Percentiles rank a stretch among this genome's conserved stretches.
Evolutionary conservation across 2,329 filamentous ascomycete genomes (phyloP).

Genomic region (Fusarium sp.): DNA sequence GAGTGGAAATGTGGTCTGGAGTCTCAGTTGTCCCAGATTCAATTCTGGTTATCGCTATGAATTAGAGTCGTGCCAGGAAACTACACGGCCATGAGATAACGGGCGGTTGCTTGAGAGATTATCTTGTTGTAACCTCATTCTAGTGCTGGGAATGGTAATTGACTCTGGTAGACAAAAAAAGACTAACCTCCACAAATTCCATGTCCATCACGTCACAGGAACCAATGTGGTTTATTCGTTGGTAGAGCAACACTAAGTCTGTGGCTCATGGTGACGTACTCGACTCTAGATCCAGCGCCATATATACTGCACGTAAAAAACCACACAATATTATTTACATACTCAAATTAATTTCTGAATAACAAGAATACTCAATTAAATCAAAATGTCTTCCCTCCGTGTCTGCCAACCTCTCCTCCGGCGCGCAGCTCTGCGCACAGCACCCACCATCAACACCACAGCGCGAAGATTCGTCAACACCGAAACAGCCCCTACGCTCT

Average conservation of each 20-base stretch:
- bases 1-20: neutral
- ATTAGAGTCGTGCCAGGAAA: neutral
- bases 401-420: constrained; percentile 6
- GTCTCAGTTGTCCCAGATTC: neutral
- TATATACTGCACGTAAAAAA: neutral
- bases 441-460: neutral
- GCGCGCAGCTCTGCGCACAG: neutral
- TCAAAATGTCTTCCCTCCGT: constrained; percentile 20
- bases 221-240: neutral
- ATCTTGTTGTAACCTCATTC: neutral
- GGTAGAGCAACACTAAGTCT: constrained; percentile 19
- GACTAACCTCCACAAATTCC: neutral
- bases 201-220: constrained; percentile 22
- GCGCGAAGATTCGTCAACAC: constrained; percentile 11
- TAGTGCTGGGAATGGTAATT: neutral
- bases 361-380: neutral
- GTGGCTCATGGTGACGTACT: constrained; percentile 29
- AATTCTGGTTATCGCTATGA: neutral
- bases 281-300: neutral
- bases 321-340: neutral
- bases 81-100: neutral
- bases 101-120: too few relatives aligned
- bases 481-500: constrained; percentile 13
- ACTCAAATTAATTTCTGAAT: neutral
- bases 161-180: neutral